Evolutionary conservation across 768 basidiomycete genomes (phyloP), one percentile per base, ranked within the genome.

Genomic region (Rickenella mellea): DNA sequence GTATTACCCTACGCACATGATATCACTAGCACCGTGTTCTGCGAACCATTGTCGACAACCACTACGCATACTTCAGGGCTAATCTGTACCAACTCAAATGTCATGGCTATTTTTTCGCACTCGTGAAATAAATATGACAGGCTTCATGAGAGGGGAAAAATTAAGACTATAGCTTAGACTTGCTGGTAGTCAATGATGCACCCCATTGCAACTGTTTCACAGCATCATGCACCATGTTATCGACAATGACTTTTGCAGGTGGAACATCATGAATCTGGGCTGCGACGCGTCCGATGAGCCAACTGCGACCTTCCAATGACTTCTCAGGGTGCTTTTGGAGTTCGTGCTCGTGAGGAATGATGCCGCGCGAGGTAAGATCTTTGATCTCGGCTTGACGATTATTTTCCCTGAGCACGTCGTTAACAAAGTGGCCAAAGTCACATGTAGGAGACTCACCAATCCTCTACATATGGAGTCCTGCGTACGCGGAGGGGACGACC

Each of bases 401-500:
- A 51, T 68, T 71, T 53, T 90, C 80, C 86, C 83, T 84, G 36
- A 39, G 41, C 27, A 52, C n/a, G 41, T 38, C 8, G 17, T 33
- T 14, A 15, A 17, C 10, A 30, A 24, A 29, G 11, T 41, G 38
- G 24, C 25, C 26, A 28, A 11, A 10, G 40, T 27, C 28, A 28
- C 45, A 26, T 31, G 28, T 40, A n/a, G 24, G 25, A 40, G 19
- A 63, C 70, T 31, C 52, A 83, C 86, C 90, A 91, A 49, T 90
- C 78, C 12, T 79, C 78, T 46, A 94, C 74, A 57, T 90, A 96
- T 14, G 84, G 77, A 2, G 88, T 91, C 58, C 80, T 78, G 49
- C 80, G 65, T 27, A 94, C 90, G 28, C 92, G 78, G 51, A 96
- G 66, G 15, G 93, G 92, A 25, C 92, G 79, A 9, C 91, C 91